phyloP scores from a whole-genome alignment of 495 filamentous ascomycete genomes.

The Cenococcum geophilum region DNA sequence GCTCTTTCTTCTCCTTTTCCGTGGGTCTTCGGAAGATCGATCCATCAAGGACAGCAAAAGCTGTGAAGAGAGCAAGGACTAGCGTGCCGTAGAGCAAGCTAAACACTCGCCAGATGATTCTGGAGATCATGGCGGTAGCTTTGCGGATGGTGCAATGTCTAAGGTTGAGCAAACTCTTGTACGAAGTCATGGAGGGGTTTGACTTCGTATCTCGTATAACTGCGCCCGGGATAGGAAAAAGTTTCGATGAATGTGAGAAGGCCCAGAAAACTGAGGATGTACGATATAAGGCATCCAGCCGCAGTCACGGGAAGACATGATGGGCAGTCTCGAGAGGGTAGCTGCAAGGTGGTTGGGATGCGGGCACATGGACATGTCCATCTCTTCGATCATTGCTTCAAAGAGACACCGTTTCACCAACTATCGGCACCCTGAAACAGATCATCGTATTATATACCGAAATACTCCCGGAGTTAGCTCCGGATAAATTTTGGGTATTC shows the following conservation, averaged over 20 bases:
- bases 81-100: constrained; percentile 22
- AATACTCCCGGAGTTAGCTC: background rate
- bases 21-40: constrained; percentile 6
- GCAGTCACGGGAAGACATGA: background rate
- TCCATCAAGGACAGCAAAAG: constrained; percentile 12
- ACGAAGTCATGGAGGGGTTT: background rate
- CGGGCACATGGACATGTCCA: background rate
- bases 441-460: too few species aligned
- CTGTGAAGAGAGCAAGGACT: constrained; percentile 9
- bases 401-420: too few species aligned
- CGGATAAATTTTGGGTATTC: background rate
- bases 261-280: background rate
- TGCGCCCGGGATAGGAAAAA: background rate
- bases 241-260: background rate
- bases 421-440: too few species aligned
- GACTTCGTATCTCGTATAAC: background rate
- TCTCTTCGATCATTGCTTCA: background rate
- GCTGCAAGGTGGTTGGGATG: background rate
- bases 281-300: background rate
- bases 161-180: background rate
- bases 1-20: constrained; percentile 19
- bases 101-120: constrained; percentile 11
- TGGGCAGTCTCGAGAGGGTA: background rate
- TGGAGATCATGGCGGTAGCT: background rate
- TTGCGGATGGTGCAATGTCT: background rate